These are phyloP conservation scores for Suillus tomentosus DNA, from an alignment of 768 basidiomycete genomes.

Conservation along the genomic window DNA sequence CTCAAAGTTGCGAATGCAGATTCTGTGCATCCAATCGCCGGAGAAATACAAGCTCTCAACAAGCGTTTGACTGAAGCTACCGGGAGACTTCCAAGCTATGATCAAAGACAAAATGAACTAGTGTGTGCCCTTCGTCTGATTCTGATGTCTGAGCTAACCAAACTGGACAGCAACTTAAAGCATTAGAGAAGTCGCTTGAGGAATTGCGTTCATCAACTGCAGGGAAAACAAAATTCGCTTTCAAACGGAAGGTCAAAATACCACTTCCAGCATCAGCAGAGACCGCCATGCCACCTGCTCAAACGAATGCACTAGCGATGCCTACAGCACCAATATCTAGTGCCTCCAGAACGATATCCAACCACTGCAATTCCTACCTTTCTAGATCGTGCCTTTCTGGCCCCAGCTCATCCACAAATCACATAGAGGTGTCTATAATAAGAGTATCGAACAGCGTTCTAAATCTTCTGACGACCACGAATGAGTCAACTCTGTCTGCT, in stretches of 20 bases:
- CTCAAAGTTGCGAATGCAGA: conserved; percentile 42
- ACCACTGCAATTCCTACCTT: conserved; percentile 48
- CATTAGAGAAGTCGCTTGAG: conserved; percentile 57
- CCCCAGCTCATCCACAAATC: conserved; percentile 37
- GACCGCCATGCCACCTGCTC: conserved; percentile 6
- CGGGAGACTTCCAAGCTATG: conserved; percentile 66
- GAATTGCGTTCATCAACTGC: conserved; percentile 45
- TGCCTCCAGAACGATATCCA: conserved; percentile 44
- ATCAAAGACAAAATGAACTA: conserved; percentile 70
- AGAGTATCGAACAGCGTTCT: conserved; percentile 71
- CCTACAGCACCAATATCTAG: conserved; percentile 14
- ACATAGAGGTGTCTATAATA: conserved; percentile 63
- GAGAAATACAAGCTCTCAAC: conserved; percentile 56
- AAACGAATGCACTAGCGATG: conserved; percentile 1
- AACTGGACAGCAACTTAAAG: conserved; percentile 61
- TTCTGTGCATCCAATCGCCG: conserved; percentile 45
- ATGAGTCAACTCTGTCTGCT: conserved; percentile 17
- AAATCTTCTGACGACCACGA: conserved; percentile 49
- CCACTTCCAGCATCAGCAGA: conserved; percentile 15
- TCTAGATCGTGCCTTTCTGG: conserved; percentile 36
- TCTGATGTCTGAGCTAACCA: conserved; percentile 13
- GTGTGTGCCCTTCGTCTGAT: conserved; percentile 42
- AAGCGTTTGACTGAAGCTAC: conserved; percentile 67
- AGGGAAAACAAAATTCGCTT: conserved; percentile 65
- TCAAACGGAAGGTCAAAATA: conserved; percentile 53